phyloP scores from a whole-genome alignment of 2,329 filamentous ascomycete genomes.

The Penicillium sp. region DNA sequence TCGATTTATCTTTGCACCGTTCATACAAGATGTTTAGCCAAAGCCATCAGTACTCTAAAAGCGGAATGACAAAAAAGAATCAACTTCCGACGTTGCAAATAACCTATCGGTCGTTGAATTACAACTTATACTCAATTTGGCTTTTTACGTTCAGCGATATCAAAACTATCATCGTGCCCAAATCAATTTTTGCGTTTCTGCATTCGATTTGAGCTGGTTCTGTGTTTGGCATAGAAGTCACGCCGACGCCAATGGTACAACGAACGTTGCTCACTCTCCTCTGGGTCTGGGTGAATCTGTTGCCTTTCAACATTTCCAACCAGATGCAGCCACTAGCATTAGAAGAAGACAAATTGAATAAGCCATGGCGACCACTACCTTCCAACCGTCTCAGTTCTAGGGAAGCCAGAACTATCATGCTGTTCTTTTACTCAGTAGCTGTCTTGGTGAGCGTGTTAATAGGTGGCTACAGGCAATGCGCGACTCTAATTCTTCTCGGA shows the following conservation, averaged over 20 bases:
- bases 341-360: slow-evolving; percentile 40
- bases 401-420: slow-evolving; percentile 16
- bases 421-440: not conserved
- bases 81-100: no score
- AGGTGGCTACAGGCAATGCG: slow-evolving; percentile 12
- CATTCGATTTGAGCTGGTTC: not conserved
- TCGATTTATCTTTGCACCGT: no score
- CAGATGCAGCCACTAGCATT: slow-evolving; percentile 32
- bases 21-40: no score
- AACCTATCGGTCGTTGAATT: no score
- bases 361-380: slow-evolving; percentile 34
- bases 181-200: not conserved
- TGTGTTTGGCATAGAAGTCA: not conserved
- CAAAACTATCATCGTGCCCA: not conserved
- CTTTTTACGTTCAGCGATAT: slow-evolving; percentile 1
- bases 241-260: not conserved
- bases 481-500: slow-evolving; percentile 6
- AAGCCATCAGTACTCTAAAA: no score
- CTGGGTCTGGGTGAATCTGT: slow-evolving; percentile 24
- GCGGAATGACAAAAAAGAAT: no score
- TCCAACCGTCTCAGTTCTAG: slow-evolving; percentile 18
- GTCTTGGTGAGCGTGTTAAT: not conserved
- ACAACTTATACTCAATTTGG: not conserved
- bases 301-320: slow-evolving; percentile 37
- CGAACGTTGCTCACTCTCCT: not conserved